These are phyloP conservation scores for Paratinospora sagittata DNA, from an alignment of 164 flowering plant species.

Conservation along the genomic window DNA sequence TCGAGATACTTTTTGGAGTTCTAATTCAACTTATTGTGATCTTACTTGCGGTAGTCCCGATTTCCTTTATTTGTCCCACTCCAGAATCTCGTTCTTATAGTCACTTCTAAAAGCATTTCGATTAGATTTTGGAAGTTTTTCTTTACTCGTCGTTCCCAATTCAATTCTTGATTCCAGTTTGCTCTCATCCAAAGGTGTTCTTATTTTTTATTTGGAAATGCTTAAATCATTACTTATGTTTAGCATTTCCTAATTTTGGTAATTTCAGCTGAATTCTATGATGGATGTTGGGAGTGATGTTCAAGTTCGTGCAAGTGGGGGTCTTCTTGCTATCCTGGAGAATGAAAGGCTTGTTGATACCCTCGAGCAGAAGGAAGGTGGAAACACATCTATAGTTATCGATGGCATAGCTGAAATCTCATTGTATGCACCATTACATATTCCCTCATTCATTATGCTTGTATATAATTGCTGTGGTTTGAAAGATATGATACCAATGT, in stretches of 20 bases:
- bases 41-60: too few species aligned
- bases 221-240: not conserved
- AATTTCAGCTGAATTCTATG: conserved; percentile 82
- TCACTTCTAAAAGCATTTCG: conserved; percentile 2
- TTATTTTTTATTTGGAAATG: not conserved
- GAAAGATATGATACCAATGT: not conserved
- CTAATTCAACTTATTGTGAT: too few species aligned
- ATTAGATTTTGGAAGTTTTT: not conserved
- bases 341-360: conserved; percentile 90
- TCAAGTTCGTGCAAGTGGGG: conserved; percentile 97
- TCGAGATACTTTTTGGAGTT: too few species aligned
- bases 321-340: conserved; percentile 90
- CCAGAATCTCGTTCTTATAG: not conserved
- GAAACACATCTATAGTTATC: conserved; percentile 67
- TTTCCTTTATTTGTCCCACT: not conserved
- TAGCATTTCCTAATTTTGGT: conserved; percentile 6
- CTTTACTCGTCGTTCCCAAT: not conserved
- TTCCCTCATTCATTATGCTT: not conserved
- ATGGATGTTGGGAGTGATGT: conserved; percentile 87
- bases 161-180: not conserved
- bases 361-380: conserved; percentile 70
- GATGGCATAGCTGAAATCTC: conserved; percentile 72
- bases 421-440: conserved; percentile 51
- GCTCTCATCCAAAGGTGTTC: not conserved
- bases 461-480: not conserved